phyloP scores from a whole-genome alignment of 2,329 filamentous ascomycete species.

The Aspergillus sojae region DNA sequence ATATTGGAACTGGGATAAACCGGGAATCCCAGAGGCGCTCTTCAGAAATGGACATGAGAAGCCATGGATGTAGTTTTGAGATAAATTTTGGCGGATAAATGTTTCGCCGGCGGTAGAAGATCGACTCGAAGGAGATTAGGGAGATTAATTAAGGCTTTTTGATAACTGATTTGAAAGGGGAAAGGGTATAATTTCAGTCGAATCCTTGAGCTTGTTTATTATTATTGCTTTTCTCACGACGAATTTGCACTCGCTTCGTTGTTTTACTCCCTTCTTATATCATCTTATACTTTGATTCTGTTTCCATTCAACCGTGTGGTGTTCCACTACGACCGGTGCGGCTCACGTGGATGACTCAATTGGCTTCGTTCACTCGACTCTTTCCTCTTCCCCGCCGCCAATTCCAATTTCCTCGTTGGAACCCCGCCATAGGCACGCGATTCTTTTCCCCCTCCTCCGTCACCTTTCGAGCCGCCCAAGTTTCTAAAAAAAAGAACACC shows the following conservation, averaged over 20 bases:
- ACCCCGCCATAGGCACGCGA: constrained; percentile 30
- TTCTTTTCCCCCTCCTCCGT: constrained; percentile 45
- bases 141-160: not conserved
- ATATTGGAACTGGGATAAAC: constrained; percentile 42
- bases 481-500: constrained; percentile 38
- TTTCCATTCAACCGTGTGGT: not conserved
- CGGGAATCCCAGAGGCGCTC: not conserved
- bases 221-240: not conserved
- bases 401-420: constrained; percentile 26
- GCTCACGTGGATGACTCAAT: constrained; percentile 44
- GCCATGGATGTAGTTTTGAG: not conserved
- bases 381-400: constrained; percentile 38
- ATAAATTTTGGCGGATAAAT: constrained; percentile 32
- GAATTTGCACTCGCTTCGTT: constrained; percentile 8
- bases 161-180: constrained; percentile 3
- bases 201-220: constrained; percentile 12
- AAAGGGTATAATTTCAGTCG: constrained; percentile 12
- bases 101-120: constrained; percentile 15
- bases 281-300: not conserved
- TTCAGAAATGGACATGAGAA: not conserved
- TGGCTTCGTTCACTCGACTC: constrained; percentile 34
- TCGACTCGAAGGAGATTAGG: not conserved
- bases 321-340: constrained; percentile 6
- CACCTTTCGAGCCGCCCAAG: constrained; percentile 31
- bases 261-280: not conserved